Percentiles rank a stretch among this genome's conserved stretches.
Conservation (phyloP, 2,329 filamentous ascomycete genomes). For the Chaetomium globosum region DNA sequence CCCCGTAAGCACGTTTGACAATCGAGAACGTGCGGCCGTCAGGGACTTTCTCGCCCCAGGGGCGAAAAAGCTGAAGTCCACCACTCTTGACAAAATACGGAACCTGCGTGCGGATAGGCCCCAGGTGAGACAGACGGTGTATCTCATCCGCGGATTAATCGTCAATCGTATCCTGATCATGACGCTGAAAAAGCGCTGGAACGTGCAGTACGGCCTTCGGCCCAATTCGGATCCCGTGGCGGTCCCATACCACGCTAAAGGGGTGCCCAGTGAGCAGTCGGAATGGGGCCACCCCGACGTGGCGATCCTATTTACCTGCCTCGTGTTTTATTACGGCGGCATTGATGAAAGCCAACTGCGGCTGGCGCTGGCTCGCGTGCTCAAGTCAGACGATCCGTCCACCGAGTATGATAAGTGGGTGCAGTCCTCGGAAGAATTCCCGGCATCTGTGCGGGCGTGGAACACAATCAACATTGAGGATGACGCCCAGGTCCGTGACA, state of each 20-base stretch:
- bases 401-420: slow-evolving; percentile 59
- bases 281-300: slow-evolving; percentile 72
- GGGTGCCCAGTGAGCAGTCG: slow-evolving; percentile 60
- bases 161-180: slow-evolving; percentile 62
- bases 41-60: background rate
- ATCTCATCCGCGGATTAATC: slow-evolving; percentile 66
- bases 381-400: slow-evolving; percentile 60
- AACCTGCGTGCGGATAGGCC: slow-evolving; percentile 42
- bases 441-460: slow-evolving; percentile 54
- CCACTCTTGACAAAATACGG: slow-evolving; percentile 34
- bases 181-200: slow-evolving; percentile 65
- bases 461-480: slow-evolving; percentile 64
- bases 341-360: slow-evolving; percentile 53
- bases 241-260: slow-evolving; percentile 69
- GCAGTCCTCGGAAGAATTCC: slow-evolving; percentile 47
- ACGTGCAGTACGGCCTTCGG: slow-evolving; percentile 66
- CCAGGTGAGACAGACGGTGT: slow-evolving; percentile 44
- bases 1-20: slow-evolving; percentile 25
- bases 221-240: slow-evolving; percentile 60
- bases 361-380: slow-evolving; percentile 54
- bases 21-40: background rate
- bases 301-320: slow-evolving; percentile 63
- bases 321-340: slow-evolving; percentile 68
- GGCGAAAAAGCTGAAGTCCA: background rate
- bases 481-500: slow-evolving; percentile 49